A percentile compares a stretch with the other conserved stretches of the same genome.
Evolutionary conservation across 2,329 filamentous ascomycete species (phyloP).

Genomic region (Verticillium albo-atrum): DNA sequence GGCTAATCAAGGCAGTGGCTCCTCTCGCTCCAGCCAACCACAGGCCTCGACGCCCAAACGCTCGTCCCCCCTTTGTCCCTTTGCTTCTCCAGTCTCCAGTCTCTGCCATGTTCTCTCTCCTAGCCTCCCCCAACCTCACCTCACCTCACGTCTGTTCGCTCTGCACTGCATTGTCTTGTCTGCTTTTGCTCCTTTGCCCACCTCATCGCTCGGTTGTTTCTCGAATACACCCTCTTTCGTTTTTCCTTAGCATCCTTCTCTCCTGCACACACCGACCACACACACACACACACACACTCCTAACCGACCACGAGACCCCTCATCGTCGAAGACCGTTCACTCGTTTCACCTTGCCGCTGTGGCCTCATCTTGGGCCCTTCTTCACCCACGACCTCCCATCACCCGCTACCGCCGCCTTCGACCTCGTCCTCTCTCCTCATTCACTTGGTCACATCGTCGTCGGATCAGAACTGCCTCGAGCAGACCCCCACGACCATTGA

Average conservation of each 20-base stretch:
- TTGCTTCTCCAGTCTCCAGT: background rate
- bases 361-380: slow-evolving; percentile 8
- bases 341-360: slow-evolving; percentile 21
- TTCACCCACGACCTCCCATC: slow-evolving; percentile 3
- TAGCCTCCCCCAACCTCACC: background rate
- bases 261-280: background rate
- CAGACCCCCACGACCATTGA: background rate
- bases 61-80: background rate
- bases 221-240: background rate
- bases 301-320: background rate
- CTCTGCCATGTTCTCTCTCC: background rate
- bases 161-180: background rate
- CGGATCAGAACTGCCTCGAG: background rate
- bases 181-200: background rate
- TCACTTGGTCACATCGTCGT: background rate
- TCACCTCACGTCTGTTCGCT: background rate
- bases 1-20: background rate
- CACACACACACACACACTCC: background rate
- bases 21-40: background rate
- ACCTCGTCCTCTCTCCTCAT: slow-evolving; percentile 9
- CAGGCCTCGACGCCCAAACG: background rate
- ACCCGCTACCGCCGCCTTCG: slow-evolving; percentile 12
- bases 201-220: background rate
- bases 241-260: slow-evolving; percentile 7
- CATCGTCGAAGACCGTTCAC: slow-evolving; percentile 13